These are phyloP conservation scores for Vitellaria paradoxa DNA, from an alignment of 179 eudicot genomes.

Conservation along the genomic window DNA sequence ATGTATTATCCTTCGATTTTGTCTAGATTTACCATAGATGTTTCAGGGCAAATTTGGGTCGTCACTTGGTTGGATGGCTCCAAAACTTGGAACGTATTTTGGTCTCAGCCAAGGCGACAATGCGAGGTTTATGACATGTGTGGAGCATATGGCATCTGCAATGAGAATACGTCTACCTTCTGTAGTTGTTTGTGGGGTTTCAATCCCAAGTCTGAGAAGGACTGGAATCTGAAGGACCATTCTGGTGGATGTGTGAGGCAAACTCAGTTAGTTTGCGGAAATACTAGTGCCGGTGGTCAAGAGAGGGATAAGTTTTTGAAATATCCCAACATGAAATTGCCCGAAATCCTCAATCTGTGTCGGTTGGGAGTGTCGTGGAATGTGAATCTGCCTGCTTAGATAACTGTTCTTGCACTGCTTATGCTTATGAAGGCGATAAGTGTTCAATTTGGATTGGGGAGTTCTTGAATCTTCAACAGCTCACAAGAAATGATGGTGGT, in stretches of 20 bases:
- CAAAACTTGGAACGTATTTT: conserved; percentile 56
- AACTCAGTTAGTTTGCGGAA: conserved; percentile 39
- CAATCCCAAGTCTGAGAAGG: conserved; percentile 24
- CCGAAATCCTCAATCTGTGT: conserved; percentile 21
- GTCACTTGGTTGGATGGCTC: conserved; percentile 42
- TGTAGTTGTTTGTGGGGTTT: conserved; percentile 61
- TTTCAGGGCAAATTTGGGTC: conserved; percentile 63
- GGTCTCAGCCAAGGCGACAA: conserved; percentile 70
- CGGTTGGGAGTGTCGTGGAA: conserved; percentile 24
- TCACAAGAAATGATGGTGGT: conserved; percentile 31
- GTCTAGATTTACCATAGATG: conserved; percentile 60
- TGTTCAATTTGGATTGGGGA: conserved; percentile 56
- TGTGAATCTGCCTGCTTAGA: conserved; percentile 49
- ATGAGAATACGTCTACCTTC: conserved; percentile 33
- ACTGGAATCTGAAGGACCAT: conserved; percentile 59
- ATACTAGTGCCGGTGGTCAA: conserved; percentile 11
- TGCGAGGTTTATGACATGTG: conserved; percentile 71
- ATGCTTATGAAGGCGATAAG: conserved; percentile 35
- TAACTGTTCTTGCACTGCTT: too few species aligned
- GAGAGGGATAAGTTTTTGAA: conserved; percentile 33
- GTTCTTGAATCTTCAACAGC: conserved; percentile 42
- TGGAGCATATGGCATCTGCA: conserved; percentile 63
- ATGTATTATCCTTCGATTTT: conserved; percentile 29
- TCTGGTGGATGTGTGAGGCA: conserved; percentile 58
- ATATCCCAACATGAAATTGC: conserved; percentile 29